Evolutionary conservation across 192 early-diverging fungal genomes (phyloP), one percentile per base, ranked within the genome.

Genomic region (Coemansia sp.): DNA sequence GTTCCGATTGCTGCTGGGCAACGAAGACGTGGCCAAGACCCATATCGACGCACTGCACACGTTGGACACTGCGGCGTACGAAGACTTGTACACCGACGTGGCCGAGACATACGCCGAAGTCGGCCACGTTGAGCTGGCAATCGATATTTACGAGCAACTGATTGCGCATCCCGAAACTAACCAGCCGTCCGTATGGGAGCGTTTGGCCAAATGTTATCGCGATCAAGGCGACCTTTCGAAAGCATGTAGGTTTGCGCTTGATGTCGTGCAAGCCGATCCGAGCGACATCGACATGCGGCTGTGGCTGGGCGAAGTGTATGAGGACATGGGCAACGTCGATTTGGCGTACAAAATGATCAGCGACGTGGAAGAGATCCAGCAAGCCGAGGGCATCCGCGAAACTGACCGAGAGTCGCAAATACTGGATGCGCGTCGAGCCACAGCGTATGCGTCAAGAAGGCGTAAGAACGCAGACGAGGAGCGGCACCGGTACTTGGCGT

Each of bases 1-100:
- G 88, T 77, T 71, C 62, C 84, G 94, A 27, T 48, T 97, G 32
- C 76, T 84, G 68, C 56, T 94, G 29, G 90, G 85, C 37, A 81
- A 92, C 45, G 63, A 71, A 10, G 86, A 89, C n/a, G 64, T 82
- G 12, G 94, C 92, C 16, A 76, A 86, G 68, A 14, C 9, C 19
- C 80, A 82, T 47, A 59, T 77, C 43, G 63, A 64, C 9, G 48
- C 29, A 4, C 27, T 82, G 88, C 88, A 73, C 35, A 58, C 26
- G 27, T 26, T 29, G 38, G 62, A 66, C 26, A 54, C 61, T 1
- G 64, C 47, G 4, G 62, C 10, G 19, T 73, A 72, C 55, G 66
- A 71, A 56, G 74, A 83, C 26, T 41, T 80, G 68, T 81, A 52
- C 47, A 39, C 39, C 38, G 74, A 82, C 18, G 54, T 79, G 0